Conservation (phyloP, 2,329 filamentous ascomycete genomes). For the Penicillium sp. region DNA sequence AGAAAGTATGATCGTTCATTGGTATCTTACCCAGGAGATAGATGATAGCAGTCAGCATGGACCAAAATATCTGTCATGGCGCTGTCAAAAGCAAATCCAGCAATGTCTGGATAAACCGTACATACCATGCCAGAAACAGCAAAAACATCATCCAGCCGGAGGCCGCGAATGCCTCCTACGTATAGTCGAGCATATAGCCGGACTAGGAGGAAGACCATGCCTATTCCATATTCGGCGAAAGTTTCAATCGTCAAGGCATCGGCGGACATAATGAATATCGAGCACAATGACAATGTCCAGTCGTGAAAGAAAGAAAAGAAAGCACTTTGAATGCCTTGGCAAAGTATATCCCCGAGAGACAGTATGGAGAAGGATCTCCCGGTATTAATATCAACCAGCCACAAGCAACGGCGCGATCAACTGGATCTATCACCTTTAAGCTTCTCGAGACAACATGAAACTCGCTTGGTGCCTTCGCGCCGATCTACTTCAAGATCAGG, state of each 20-base stretch:
- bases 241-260: slow-evolving; percentile 11
- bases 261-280: slow-evolving; percentile 4
- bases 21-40: slow-evolving; percentile 7
- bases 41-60: slow-evolving; percentile 12
- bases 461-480: background rate
- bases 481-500: background rate
- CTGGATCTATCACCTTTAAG: background rate
- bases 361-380: background rate
- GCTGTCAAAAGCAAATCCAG: background rate
- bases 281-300: background rate
- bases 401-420: background rate
- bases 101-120: background rate
- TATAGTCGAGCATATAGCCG: slow-evolving; percentile 11
- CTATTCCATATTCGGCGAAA: slow-evolving; percentile 20
- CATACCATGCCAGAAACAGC: slow-evolving; percentile 15
- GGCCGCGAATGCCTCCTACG: slow-evolving; percentile 9
- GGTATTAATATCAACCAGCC: background rate
- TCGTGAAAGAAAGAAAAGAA: background rate
- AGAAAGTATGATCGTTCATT: background rate
- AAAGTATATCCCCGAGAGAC: background rate
- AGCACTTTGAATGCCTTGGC: background rate
- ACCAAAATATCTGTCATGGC: slow-evolving; percentile 10
- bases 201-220: slow-evolving; percentile 11
- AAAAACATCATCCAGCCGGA: slow-evolving; percentile 17
- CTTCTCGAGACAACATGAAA: background rate